Percentiles rank a stretch among this genome's conserved stretches.
Evolutionary conservation across 2,329 filamentous ascomycete genomes (phyloP).

Genomic region (Alternaria consortialis): DNA sequence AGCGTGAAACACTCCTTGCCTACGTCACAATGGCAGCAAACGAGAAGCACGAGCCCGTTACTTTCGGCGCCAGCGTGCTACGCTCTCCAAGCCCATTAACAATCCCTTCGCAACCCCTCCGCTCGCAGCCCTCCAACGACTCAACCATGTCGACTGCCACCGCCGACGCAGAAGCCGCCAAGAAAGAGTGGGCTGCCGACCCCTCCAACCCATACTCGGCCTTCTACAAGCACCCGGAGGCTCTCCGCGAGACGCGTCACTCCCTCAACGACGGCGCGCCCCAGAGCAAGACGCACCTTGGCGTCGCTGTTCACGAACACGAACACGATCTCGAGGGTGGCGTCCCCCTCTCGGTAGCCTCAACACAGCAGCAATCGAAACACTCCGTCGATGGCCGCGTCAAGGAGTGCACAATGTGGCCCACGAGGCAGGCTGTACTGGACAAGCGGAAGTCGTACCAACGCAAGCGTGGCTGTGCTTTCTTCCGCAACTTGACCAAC

Average conservation of each 20-base stretch:
- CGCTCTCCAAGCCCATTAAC: slow-evolving; percentile 30
- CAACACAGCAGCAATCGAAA: slow-evolving; percentile 52
- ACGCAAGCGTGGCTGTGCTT: slow-evolving; percentile 51
- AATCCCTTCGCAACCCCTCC: slow-evolving; percentile 29
- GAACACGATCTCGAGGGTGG: slow-evolving; percentile 55
- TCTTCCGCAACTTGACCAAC: slow-evolving; percentile 54
- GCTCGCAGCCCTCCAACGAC: slow-evolving; percentile 45
- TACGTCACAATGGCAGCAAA: slow-evolving; percentile 40
- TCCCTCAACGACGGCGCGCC: slow-evolving; percentile 49
- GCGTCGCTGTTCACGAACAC: slow-evolving; percentile 44
- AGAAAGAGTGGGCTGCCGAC: slow-evolving; percentile 45
- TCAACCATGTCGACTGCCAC: slow-evolving; percentile 45
- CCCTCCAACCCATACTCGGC: slow-evolving; percentile 55
- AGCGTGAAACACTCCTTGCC: slow-evolving; percentile 18
- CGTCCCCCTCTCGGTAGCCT: slow-evolving; percentile 48
- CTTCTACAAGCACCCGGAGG: slow-evolving; percentile 59
- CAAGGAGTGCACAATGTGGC: slow-evolving; percentile 63
- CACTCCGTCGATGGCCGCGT: slow-evolving; percentile 52
- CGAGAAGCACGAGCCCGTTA: slow-evolving; percentile 46
- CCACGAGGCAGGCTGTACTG: slow-evolving; percentile 58
- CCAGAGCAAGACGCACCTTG: slow-evolving; percentile 46
- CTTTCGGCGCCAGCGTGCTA: slow-evolving; percentile 56
- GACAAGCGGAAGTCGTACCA: slow-evolving; percentile 53
- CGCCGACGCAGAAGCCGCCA: slow-evolving; percentile 36
- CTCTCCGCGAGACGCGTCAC: slow-evolving; percentile 54